Base-by-base conservation (phyloP, 495 filamentous ascomycete genomes). In the Aspergillus conjunctus region DNA sequence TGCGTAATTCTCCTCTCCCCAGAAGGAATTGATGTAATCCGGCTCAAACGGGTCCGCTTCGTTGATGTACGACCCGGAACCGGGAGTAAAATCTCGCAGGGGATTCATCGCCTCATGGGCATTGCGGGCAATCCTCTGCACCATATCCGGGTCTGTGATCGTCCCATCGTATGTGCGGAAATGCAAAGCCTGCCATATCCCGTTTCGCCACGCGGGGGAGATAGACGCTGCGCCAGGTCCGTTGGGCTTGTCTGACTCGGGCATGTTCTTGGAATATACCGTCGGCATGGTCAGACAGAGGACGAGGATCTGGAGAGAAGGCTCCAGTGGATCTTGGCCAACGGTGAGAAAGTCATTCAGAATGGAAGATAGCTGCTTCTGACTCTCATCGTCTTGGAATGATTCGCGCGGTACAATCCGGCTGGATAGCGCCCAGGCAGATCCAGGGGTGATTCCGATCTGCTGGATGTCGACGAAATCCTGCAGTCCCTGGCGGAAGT, bases 51-150 rank as follows among this genome's bases (percentile, higher is more conserved):
- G 54, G 52, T 81, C 78, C 0, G 71, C 79, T 61, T 83, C 77
- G 48, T 81, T 81, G 45, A 72, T 55, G 58, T 81, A 80, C 3
- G 75, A 64, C 5, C 78, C 78, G 32, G 71, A 72, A 21, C 63
- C 61, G 11, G 69, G 71, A 1, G 77, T 77, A 14, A 81, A 52
- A 7, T 71, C 51, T 0, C 62, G 55, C 51, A 68, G 49, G 4
- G 58, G 49, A 14, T 64, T 57, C 43, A 67, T 59, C 0, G 59
- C 48, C 0, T 64, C 54, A 49, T 62, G 58, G 1, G 55, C 56
- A 11, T 26, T 31, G 33, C 56, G 58, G 54, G 53, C 62, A 22
- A 63, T 57, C 18, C 39, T n/a, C 2, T 45, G 33, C 5, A 59
- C 54, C n/a, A 63, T 22, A 8, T 26, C 22, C 3, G 62, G 62